phyloP scores from a whole-genome alignment of 768 basidiomycete species.

The Lanmaoa rubissima region DNA sequence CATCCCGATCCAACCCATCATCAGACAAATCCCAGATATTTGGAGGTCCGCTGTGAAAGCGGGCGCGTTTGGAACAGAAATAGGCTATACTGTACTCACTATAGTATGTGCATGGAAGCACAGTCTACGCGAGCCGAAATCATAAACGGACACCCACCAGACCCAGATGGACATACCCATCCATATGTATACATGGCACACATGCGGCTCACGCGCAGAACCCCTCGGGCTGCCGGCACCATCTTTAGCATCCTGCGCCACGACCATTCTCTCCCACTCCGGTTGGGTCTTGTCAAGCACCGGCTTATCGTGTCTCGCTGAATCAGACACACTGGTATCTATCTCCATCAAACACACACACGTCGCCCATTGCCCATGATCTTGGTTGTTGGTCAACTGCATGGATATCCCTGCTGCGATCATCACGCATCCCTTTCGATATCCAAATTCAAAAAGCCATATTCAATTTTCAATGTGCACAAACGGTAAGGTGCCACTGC shows the following conservation, averaged over 20 bases:
- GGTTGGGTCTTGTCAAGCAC: neutral
- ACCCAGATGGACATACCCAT: neutral
- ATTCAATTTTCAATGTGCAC: neutral
- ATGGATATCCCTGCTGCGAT: conserved; percentile 1
- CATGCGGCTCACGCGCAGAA: neutral
- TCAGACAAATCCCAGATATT: conserved; percentile 25
- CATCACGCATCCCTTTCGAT: conserved; percentile 5
- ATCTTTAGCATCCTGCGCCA: neutral
- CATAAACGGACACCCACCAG: neutral
- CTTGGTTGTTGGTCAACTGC: neutral
- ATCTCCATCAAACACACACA: conserved; percentile 1
- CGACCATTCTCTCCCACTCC: neutral
- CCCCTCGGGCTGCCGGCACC: conserved; percentile 4
- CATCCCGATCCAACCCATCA: conserved; percentile 1
- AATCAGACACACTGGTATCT: neutral
- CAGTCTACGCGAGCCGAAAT: neutral
- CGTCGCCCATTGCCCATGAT: conserved; percentile 1
- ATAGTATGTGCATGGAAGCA: neutral
- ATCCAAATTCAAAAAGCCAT: neutral
- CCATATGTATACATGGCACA: neutral
- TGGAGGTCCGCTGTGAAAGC: conserved; percentile 14
- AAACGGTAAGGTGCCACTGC: too few species aligned
- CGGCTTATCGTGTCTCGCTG: neutral
- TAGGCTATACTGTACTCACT: neutral
- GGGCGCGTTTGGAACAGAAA: conserved; percentile 3